Base-by-base conservation (phyloP, 306 rosid genomes). In the peach (Prunus persica) region DNA sequence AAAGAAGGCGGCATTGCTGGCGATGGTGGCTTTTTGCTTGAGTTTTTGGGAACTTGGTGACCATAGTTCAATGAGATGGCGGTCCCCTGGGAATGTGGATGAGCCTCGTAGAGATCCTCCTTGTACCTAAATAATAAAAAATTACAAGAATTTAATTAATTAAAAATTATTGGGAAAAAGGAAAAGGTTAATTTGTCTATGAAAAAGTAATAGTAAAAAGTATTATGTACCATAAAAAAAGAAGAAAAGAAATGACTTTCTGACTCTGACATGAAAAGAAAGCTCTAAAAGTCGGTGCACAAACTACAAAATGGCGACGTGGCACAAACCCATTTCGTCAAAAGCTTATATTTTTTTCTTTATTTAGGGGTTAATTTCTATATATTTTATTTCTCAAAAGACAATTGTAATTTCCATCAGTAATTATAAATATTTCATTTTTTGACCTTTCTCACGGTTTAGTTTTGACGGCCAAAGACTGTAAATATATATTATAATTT, bases 21-120 rank as follows among this genome's bases (percentile, higher is more conserved):
- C 4, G 28, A 16, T 72, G 46, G 67, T 52, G 58, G 73, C 41
- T 41, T 10, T 25, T 55, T 32, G 61, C 0, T 52, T 20, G 10
- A 57, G 63, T 57, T 80, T 73, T 24, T 65, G 61, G 3, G 89
- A 90, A 64, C 65, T 78, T 49, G 82, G 67, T 34, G 93, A 87
- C 73, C 82, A 82, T 45, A 91, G 79, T 74, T 86, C 93, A 43
- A 91, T 66, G 3, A 91, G 86, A 72, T 89, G 88, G 20, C 86
- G 68, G 47, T 91, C 87, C 20, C 81, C 82, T 2, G 96, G 93
- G 69, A 91, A 91, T 77, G 86, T 77, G 61, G 87, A 82, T 6
- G 90, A 82, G 54, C 90, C 93, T 81, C 96, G 75, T 19, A 91
- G 76, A n/a, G 81, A 87, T 76, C 96, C 91, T 79, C 85, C 93